Conservation (phyloP, 2,329 filamentous ascomycete genomes). For the Colletotrichum sp. region DNA sequence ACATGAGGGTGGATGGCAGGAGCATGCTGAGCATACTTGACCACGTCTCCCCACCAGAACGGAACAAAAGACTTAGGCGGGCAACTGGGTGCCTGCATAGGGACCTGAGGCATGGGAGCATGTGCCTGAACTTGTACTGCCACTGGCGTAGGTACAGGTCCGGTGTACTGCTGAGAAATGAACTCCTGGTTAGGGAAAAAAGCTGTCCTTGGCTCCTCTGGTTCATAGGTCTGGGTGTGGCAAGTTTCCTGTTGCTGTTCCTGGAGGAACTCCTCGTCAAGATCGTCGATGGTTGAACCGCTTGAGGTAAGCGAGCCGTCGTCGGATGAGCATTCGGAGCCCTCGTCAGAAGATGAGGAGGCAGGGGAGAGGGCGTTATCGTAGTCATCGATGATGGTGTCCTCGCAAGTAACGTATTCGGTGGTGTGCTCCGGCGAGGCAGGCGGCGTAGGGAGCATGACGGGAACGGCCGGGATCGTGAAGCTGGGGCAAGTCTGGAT, state of each 20-base stretch:
- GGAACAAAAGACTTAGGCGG: slow-evolving; percentile 54
- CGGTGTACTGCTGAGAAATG: slow-evolving; percentile 49
- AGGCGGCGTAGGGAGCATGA: slow-evolving; percentile 43
- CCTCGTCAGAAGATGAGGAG: slow-evolving; percentile 40
- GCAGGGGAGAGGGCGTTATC: slow-evolving; percentile 55
- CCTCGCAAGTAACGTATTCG: slow-evolving; percentile 55
- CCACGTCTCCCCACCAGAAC: slow-evolving; percentile 56
- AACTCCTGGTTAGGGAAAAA: slow-evolving; percentile 52
- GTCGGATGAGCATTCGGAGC: slow-evolving; percentile 54
- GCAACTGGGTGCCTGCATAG: slow-evolving; percentile 38
- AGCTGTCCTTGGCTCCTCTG: slow-evolving; percentile 47
- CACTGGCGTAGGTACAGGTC: slow-evolving; percentile 35
- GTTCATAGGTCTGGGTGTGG: slow-evolving; percentile 48
- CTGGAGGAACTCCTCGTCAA: slow-evolving; percentile 53
- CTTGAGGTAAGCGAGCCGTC: slow-evolving; percentile 62
- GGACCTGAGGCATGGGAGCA: slow-evolving; percentile 38
- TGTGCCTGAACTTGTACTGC: slow-evolving; percentile 29
- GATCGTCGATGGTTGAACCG: slow-evolving; percentile 56
- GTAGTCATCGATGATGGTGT: slow-evolving; percentile 48
- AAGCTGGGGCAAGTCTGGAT: slow-evolving; percentile 81
- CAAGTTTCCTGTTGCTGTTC: slow-evolving; percentile 50
- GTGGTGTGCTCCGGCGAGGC: slow-evolving; percentile 45
- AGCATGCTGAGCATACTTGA: slow-evolving; percentile 56
- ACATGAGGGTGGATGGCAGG: slow-evolving; percentile 54
- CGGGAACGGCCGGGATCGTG: slow-evolving; percentile 53